Base-by-base conservation (phyloP, 1,284 basidiomycete genomes). In the Athelia psychrophila region DNA sequence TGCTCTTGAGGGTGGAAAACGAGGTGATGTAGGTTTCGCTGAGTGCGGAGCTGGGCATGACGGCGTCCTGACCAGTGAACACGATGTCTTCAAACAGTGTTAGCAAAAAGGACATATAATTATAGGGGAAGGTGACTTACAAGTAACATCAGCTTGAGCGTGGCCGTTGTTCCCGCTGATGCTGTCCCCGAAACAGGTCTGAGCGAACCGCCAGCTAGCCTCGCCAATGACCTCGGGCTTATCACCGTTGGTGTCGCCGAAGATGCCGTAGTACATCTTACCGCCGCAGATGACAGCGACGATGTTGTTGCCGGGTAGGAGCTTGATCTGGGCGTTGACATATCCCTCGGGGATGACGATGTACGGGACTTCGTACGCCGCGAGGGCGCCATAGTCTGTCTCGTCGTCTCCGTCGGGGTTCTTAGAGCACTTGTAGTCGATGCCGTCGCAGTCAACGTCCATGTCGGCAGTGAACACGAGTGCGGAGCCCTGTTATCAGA, bases 261-360 rank as follows among this genome's bases (percentile, higher is more conserved):
- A 60, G 24, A 64, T 64, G 9, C 57, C 61, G 44, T 64, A 64
- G 20, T 59, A 60, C 61, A 64, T 64, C 49, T 61, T 59, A 4
- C 51, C 54, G 38, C n/a, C 38, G 38, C 38, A 64, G 20, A 64
- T 58, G 35, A 62, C 57, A 2, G 61, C 61, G 9, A 57, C 59
- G 8, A 62, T 50, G 18, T 58, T 56, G 48, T 63, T 64, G 25
- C 51, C 52, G 44, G 54, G 56, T 46, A 63, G 32, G 32, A 56
- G 51, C 13, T 50, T 20, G 50, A 54, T 54, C 25, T 56, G 35
- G 32, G 55, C 15, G 22, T 51, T 30, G 22, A 54, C 55, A 52
- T 62, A 63, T 8, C 33, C 22, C 47, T 58, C 51, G 1, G 62
- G 62, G 3, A 63, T 49, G 2, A 64, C 62, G 42, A 59, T 58